phyloP scores from a whole-genome alignment of 129 eudicot genomes.

The Lactuca sativa region DNA sequence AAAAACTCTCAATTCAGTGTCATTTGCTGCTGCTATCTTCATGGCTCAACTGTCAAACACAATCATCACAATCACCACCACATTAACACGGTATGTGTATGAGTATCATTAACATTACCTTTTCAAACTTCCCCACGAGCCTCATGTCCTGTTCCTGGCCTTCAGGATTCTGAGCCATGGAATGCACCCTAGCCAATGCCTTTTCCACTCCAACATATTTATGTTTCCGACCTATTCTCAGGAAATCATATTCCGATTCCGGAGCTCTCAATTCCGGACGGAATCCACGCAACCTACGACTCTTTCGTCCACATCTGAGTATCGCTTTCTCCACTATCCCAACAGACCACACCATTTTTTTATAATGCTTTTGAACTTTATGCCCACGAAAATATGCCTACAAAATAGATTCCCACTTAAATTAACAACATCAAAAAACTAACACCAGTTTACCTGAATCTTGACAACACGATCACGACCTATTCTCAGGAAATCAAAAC shows the following conservation, averaged over 20 bases:
- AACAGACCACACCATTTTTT: slow-evolving; percentile 35
- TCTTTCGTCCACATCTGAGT: slow-evolving; percentile 33
- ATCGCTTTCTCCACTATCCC: slow-evolving; percentile 36
- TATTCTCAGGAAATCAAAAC: slow-evolving; percentile 13
- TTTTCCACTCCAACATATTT: slow-evolving; percentile 30
- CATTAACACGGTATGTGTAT: background rate
- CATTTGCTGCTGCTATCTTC: background rate
- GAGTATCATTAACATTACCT: slow-evolving; percentile 1
- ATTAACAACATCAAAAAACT: background rate
- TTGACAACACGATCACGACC: slow-evolving; percentile 32
- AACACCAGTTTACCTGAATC: slow-evolving; percentile 35
- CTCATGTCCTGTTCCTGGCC: slow-evolving; percentile 38
- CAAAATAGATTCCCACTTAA: no score
- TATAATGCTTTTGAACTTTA: slow-evolving; percentile 36
- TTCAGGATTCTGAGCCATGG: slow-evolving; percentile 33
- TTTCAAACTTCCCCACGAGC: slow-evolving; percentile 24
- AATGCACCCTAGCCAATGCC: slow-evolving; percentile 34
- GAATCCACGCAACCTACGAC: slow-evolving; percentile 32
- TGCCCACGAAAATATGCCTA: slow-evolving; percentile 42
- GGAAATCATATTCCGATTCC: slow-evolving; percentile 8
- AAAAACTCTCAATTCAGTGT: background rate
- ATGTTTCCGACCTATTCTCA: slow-evolving; percentile 32
- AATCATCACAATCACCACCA: background rate
- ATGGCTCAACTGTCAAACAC: background rate
- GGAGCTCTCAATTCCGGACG: background rate